Evolutionary conservation across 345 rosid species (phyloP).

Genomic region (Ricinus communis): DNA sequence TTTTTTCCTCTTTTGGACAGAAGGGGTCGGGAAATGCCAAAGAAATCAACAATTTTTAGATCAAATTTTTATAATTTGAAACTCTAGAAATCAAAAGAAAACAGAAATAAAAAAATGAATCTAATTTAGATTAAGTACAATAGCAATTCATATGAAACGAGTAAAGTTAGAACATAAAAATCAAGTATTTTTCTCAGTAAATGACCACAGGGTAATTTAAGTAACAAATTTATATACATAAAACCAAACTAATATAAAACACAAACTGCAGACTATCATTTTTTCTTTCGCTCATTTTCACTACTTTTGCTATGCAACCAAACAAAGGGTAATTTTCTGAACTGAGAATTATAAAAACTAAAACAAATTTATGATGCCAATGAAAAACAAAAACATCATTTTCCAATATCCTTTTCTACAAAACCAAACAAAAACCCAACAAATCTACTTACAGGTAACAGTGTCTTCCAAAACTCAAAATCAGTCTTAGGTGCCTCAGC

Average conservation of each 20-base stretch:
- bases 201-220: neutral
- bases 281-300: constrained; percentile 23
- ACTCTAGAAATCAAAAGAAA: neutral
- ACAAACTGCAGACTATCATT: constrained; percentile 20
- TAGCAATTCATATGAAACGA: neutral
- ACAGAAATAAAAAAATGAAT: neutral
- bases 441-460: constrained; percentile 67
- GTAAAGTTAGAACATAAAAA: neutral
- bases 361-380: constrained; percentile 19
- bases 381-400: constrained; percentile 40
- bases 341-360: constrained; percentile 1
- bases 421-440: constrained; percentile 31
- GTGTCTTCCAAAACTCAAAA: constrained; percentile 84
- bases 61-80: neutral
- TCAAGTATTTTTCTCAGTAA: neutral
- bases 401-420: constrained; percentile 21
- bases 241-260: constrained; percentile 9
- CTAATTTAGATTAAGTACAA: neutral
- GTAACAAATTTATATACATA: neutral
- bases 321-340: constrained; percentile 41
- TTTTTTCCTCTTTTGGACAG: neutral
- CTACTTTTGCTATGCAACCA: constrained; percentile 31
- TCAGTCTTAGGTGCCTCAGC: constrained; percentile 78
- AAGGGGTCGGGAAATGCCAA: neutral
- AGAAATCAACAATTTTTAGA: neutral